These are phyloP conservation scores for Leptographium lundbergii DNA, from an alignment of 2,329 filamentous ascomycete species.

Conservation along the genomic window DNA sequence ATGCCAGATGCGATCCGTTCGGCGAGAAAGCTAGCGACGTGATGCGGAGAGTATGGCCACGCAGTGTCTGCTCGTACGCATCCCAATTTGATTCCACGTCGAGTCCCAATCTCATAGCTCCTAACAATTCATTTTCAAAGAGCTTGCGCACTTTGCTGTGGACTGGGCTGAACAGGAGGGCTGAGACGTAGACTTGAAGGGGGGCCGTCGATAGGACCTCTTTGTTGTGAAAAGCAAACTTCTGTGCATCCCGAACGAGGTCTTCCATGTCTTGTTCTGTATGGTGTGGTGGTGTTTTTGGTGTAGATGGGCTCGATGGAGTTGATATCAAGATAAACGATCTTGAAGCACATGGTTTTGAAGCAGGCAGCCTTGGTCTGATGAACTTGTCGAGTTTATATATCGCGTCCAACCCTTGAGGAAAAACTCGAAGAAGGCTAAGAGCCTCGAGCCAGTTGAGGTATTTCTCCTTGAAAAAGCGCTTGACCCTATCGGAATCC, in stretches of 20 bases:
- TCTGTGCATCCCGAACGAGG: conserved; percentile 18
- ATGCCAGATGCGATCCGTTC: neutral
- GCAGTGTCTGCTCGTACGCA: conserved; percentile 1
- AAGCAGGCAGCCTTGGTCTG: neutral
- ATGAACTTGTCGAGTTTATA: conserved; percentile 8
- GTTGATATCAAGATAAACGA: too few species aligned
- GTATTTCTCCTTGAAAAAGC: conserved; percentile 23
- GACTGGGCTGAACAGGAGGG: conserved; percentile 19
- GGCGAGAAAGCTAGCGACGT: neutral
- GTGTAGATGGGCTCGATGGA: neutral
- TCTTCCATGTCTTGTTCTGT: neutral
- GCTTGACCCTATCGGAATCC: conserved; percentile 7
- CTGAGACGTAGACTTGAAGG: conserved; percentile 22
- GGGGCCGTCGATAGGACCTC: neutral
- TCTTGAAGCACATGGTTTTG: neutral
- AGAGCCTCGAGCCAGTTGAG: conserved; percentile 32
- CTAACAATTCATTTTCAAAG: conserved; percentile 11
- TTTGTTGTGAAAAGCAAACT: conserved; percentile 17
- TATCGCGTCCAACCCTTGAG: conserved; percentile 14
- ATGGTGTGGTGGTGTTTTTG: neutral
- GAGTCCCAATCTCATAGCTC: conserved; percentile 9
- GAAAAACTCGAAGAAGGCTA: conserved; percentile 18
- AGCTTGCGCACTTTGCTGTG: conserved; percentile 11
- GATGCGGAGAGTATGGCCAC: neutral
- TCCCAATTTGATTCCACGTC: conserved; percentile 1